A percentile compares a stretch with the other conserved stretches of the same genome.
phyloP scores from a whole-genome alignment of 2,329 filamentous ascomycete species.

The Venturia oleaginea region DNA sequence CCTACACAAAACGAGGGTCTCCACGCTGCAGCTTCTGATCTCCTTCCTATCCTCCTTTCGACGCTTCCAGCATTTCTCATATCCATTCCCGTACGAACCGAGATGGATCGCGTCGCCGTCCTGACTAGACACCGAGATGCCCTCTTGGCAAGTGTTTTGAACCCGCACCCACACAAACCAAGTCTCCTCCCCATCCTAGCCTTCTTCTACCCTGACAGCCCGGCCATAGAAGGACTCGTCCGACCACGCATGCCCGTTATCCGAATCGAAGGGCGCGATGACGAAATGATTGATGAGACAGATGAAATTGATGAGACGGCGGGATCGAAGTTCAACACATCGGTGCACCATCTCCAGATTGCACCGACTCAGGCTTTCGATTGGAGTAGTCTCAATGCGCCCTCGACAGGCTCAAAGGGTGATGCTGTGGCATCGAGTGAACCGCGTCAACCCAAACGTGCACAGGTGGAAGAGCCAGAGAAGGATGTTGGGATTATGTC shows the following conservation, averaged over 20 bases:
- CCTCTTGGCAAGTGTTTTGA: conserved; percentile 74
- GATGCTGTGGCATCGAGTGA: not conserved
- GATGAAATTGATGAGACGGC: not conserved
- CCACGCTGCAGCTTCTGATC: conserved; percentile 43
- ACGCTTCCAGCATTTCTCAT: conserved; percentile 57
- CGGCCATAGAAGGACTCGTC: conserved; percentile 63
- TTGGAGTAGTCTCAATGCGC: not conserved
- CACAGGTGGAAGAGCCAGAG: not conserved
- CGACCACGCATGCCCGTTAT: conserved; percentile 29
- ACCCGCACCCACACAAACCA: conserved; percentile 58
- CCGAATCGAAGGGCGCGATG: not conserved
- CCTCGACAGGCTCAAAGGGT: not conserved
- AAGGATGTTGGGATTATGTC: not conserved
- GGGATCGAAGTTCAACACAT: not conserved
- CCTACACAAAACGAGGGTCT: conserved; percentile 1
- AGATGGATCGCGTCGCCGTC: conserved; percentile 75
- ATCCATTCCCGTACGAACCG: conserved; percentile 60
- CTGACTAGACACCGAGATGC: conserved; percentile 58
- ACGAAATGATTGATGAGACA: not conserved
- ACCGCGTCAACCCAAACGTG: not conserved
- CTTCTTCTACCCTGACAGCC: conserved; percentile 52
- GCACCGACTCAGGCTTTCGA: not conserved
- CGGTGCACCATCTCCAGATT: not conserved
- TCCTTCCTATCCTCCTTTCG: conserved; percentile 56
- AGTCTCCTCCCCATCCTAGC: conserved; percentile 76